Base-by-base conservation (phyloP, 2,329 filamentous ascomycete genomes). In the Apiospora arundinis region DNA sequence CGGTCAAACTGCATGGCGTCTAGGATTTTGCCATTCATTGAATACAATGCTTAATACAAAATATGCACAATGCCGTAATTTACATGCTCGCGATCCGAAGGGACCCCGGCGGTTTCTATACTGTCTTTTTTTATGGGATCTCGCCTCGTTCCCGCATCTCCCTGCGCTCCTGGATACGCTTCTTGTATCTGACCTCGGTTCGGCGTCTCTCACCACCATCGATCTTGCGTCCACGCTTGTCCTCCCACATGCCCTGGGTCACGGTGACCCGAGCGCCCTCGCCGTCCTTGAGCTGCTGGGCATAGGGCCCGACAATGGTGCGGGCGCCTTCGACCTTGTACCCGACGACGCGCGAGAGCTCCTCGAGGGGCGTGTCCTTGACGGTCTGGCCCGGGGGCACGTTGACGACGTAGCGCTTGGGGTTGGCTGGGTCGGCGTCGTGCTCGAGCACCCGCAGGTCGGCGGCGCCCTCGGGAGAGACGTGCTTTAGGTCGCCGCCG, bases 141-240 rank as follows among this genome's bases (percentile, higher is more conserved):
- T 77, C 74, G 46, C 75, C 79, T 69, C 74, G 75, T 77, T 84
- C 85, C 75, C 80, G 86, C 80, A 73, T 82, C 80, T 93, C 94
- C 82, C 92, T 93, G 75, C 93, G 91, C 84, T 95, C 93, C 46
- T 91, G 91, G 69, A 93, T 91, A 75, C 92, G 89, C 84, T 91
- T 92, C 91, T 97, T 97, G 77, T 95, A 94, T 77, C 93, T 88
- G 69, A 98, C 91, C 84, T 97, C 92, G 21, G 92, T 93, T 81
- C 89, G 91, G 82, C 96, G 90, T 81, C 96, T 91, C 87, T 99
- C 96, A 87, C 96, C 96, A 79, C 96, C 96, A 83, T 98, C 95
- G 75, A 99, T 92, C 91, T 98, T 98, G 78, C 91, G 90, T 40
- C 96, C 95, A 77, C 92, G 89, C 80, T 89, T 92, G 78, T 95